Percentiles rank a stretch among this genome's conserved stretches.
These are phyloP conservation scores for Cardamine resedifolia DNA, from an alignment of 345 rosid genomes.

Conservation along the genomic window DNA sequence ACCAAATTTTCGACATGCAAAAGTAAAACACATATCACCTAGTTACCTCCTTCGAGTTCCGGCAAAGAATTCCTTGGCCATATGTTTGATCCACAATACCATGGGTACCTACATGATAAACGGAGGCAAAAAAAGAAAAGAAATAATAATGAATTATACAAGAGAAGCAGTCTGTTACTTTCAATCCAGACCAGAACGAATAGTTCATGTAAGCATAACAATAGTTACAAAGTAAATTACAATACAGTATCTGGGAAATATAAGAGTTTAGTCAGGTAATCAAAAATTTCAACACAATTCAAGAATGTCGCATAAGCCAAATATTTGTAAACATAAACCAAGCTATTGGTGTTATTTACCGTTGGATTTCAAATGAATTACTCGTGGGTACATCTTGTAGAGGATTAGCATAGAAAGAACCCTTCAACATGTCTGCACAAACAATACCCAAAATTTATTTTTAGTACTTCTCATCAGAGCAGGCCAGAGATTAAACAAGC, in stretches of 20 bases:
- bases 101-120: slow-evolving; percentile 66
- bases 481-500: too few relatives aligned
- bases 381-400: slow-evolving; percentile 73
- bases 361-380: slow-evolving; percentile 44
- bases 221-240: neutral
- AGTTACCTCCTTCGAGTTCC: slow-evolving; percentile 80
- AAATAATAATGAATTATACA: neutral
- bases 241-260: too few relatives aligned
- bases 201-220: neutral
- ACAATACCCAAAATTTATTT: slow-evolving; percentile 4
- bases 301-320: neutral
- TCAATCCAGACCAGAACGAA: neutral
- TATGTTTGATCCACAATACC: slow-evolving; percentile 85
- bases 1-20: slow-evolving; percentile 13
- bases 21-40: slow-evolving; percentile 16
- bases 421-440: slow-evolving; percentile 70
- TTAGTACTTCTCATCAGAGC: too few relatives aligned
- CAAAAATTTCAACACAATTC: slow-evolving; percentile 14
- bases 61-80: slow-evolving; percentile 78
- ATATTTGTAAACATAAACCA: slow-evolving; percentile 20
- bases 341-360: slow-evolving; percentile 43
- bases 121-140: slow-evolving; percentile 9
- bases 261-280: too few relatives aligned
- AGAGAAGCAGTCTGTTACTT: neutral
- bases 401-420: slow-evolving; percentile 90